Evolutionary conservation across 106 monocot species (phyloP), one percentile per base, ranked within the genome.

Genomic region (Phalaenopsis equestris): DNA sequence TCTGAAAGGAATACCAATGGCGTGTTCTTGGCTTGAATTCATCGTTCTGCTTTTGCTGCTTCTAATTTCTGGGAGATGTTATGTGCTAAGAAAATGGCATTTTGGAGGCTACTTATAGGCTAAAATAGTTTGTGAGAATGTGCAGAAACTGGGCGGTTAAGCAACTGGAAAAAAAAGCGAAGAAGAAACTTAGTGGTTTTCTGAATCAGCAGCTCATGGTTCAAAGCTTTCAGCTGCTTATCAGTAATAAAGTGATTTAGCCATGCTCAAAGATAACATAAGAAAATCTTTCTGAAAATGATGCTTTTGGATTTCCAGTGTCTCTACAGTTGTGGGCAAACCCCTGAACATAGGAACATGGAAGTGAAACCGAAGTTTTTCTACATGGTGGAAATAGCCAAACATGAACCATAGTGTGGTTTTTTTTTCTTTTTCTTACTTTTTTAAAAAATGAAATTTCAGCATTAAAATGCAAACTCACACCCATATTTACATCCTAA

Each of bases 161-260:
- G 74, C 42, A 74, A 74, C 74, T 38, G 74, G 18, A 74, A 74
- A 74, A 74, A 74, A 8, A 8, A 9, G 18, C 18, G 15, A 74
- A 3, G 39, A 38, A 70, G 70, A 70, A 39, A 70, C 61, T 8
- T 47, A 9, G 81, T 83, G 82, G 56, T 49, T 73, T 21, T 21
- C 45, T 84, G 74, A 81, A 73, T 81, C 80, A 80, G 57, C 43
- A 81, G 38, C 73, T 61, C 74, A 21, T 81, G 76, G 48, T 64
- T 72, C 78, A 81, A 41, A 78, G 80, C 84, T 72, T 61, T 81
- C 74, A 77, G 73, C 83, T 56, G 82, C 49, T 86, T 82, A 82
- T 79, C 55, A 67, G 75, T 38, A 68, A 48, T 65, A 82, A 72
- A 78, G 49, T 39, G 5, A 55, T 12, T 37, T 1, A 46, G 5